Evolutionary conservation across 1,284 basidiomycete genomes (phyloP).

Genomic region (Marasmius oreades): DNA sequence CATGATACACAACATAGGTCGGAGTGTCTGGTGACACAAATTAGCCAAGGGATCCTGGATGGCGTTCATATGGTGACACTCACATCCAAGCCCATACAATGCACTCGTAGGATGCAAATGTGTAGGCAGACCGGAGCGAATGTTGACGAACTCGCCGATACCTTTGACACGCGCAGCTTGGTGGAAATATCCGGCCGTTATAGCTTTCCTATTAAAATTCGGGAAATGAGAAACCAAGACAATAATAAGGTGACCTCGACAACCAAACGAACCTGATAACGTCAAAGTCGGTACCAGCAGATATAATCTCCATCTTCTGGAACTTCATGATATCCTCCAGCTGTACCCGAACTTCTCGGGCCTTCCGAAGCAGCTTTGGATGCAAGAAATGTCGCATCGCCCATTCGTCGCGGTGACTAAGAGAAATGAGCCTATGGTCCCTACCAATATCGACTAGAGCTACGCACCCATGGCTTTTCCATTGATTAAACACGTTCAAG

Average conservation of each 20-base stretch:
- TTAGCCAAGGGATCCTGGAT: constrained; percentile 16
- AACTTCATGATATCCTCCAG: constrained; percentile 98
- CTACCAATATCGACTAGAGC: background rate
- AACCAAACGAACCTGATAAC: constrained; percentile 63
- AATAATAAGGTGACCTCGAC: background rate
- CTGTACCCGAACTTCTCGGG: constrained; percentile 93
- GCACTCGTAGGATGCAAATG: constrained; percentile 96
- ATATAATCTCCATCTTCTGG: constrained; percentile 91
- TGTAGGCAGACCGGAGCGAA: constrained; percentile 90
- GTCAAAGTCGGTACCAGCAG: constrained; percentile 95
- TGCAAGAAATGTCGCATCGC: constrained; percentile 93
- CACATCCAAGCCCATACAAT: constrained; percentile 93
- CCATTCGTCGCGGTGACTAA: constrained; percentile 90
- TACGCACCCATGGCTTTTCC: constrained; percentile 89
- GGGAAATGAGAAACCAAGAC: background rate
- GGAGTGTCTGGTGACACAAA: constrained; percentile 70
- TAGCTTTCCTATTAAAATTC: constrained; percentile 75
- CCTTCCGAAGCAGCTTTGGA: constrained; percentile 93
- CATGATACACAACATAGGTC: constrained; percentile 96
- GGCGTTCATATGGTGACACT: constrained; percentile 28
- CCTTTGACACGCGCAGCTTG: constrained; percentile 98
- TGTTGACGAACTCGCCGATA: constrained; percentile 98
- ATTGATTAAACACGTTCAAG: constrained; percentile 96
- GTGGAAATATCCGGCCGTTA: constrained; percentile 98
- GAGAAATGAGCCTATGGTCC: background rate